Percentiles rank a stretch among this genome's conserved stretches.
phyloP scores from a whole-genome alignment of 768 basidiomycete genomes.

The Kwoniella botswanensis region DNA sequence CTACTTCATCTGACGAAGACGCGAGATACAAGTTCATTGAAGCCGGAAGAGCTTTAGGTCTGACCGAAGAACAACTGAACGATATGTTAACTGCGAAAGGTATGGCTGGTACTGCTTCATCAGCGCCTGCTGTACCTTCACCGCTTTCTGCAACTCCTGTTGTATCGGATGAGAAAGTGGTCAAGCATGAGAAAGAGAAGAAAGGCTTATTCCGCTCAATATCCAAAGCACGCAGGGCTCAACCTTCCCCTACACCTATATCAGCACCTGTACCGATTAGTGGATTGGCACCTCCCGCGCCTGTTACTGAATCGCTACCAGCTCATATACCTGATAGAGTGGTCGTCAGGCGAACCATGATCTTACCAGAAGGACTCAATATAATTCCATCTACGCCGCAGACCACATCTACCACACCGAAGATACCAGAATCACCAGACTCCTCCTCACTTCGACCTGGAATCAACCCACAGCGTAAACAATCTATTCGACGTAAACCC shows the following conservation, averaged over 20 bases:
- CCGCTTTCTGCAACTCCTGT: constrained; percentile 7
- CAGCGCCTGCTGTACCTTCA: constrained; percentile 6
- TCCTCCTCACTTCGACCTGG: constrained; percentile 8
- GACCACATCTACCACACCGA: constrained; percentile 3
- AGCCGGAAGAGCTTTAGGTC: constrained; percentile 41
- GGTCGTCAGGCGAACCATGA: constrained; percentile 29
- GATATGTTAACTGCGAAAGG: constrained; percentile 43
- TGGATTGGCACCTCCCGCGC: constrained; percentile 12
- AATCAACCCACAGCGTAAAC: constrained; percentile 29
- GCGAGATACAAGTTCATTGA: constrained; percentile 44
- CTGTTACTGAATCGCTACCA: constrained; percentile 2
- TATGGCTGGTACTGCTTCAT: neutral
- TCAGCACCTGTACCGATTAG: constrained; percentile 4
- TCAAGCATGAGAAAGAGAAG: constrained; percentile 20
- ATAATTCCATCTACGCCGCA: constrained; percentile 27
- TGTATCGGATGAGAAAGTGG: neutral
- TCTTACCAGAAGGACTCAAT: constrained; percentile 22
- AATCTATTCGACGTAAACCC: constrained; percentile 51
- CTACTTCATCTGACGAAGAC: constrained; percentile 27
- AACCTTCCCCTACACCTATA: constrained; percentile 11
- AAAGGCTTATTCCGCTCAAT: constrained; percentile 43
- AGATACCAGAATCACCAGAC: constrained; percentile 13
- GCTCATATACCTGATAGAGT: constrained; percentile 10
- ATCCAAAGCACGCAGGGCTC: constrained; percentile 37
- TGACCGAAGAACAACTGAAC: constrained; percentile 38